Evolutionary conservation across 1,139 yeast species (phyloP).

Genomic region (Candida smagusa): DNA sequence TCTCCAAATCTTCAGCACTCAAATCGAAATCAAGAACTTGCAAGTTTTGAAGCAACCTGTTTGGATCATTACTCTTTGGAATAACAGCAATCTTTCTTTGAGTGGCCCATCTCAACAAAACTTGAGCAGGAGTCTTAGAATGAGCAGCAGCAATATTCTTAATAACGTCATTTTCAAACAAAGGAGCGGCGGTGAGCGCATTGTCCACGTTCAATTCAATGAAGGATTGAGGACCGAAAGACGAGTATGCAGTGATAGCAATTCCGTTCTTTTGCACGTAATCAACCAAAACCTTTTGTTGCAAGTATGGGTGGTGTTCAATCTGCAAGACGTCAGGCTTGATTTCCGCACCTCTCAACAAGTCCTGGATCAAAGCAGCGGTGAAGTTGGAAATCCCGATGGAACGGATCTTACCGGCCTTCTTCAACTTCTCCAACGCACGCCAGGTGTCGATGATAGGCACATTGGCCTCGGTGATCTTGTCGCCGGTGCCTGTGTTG

Average conservation of each 20-base stretch:
- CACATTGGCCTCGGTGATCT: constrained; percentile 57
- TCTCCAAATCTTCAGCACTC: constrained; percentile 50
- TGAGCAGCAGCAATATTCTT: constrained; percentile 52
- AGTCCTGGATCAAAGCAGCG: constrained; percentile 67
- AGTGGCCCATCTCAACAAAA: constrained; percentile 77
- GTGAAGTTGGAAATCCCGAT: constrained; percentile 84
- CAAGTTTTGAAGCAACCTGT: constrained; percentile 59
- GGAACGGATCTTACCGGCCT: constrained; percentile 64
- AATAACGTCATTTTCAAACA: constrained; percentile 55
- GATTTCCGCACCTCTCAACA: constrained; percentile 67
- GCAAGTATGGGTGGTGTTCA: constrained; percentile 90
- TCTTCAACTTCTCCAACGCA: constrained; percentile 62
- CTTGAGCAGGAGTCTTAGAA: constrained; percentile 56
- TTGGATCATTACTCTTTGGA: constrained; percentile 69
- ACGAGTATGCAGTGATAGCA: constrained; percentile 80
- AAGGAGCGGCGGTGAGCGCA: constrained; percentile 51
- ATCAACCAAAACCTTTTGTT: constrained; percentile 66
- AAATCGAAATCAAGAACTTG: constrained; percentile 52
- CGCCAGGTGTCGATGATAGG: constrained; percentile 78
- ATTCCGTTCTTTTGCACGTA: constrained; percentile 60
- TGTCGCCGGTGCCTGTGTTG: constrained; percentile 54
- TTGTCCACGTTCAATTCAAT: constrained; percentile 54
- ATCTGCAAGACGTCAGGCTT: constrained; percentile 82
- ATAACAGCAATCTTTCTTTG: constrained; percentile 70
- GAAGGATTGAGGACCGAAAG: constrained; percentile 76